Evolutionary conservation across 306 rosid species (phyloP).

Genomic region (Sicyos edulis): DNA sequence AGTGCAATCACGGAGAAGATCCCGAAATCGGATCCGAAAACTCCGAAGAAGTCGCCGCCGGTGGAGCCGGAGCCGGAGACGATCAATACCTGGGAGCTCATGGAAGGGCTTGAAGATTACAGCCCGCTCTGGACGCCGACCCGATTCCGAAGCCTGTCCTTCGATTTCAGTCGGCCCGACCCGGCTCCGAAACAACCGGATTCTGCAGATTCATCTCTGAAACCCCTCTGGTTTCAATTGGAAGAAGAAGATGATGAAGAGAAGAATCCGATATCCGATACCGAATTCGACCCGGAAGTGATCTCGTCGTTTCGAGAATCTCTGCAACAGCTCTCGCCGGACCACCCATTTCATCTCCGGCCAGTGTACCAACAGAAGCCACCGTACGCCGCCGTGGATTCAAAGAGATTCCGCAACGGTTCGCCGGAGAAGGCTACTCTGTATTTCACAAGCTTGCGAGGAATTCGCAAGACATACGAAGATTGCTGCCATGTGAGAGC

Average conservation of each 20-base stretch:
- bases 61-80: conserved; percentile 85
- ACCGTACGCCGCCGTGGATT: too few relatives aligned
- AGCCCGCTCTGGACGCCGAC: conserved; percentile 64
- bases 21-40: conserved; percentile 43
- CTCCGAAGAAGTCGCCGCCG: conserved; percentile 66
- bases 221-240: conserved; percentile 49
- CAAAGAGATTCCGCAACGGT: too few relatives aligned
- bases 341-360: conserved; percentile 24
- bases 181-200: conserved; percentile 27
- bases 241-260: neutral
- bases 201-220: conserved; percentile 21
- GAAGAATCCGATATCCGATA: conserved; percentile 15
- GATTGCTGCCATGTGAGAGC: conserved; percentile 71
- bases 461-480: conserved; percentile 80
- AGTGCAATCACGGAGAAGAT: conserved; percentile 54
- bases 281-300: conserved; percentile 43
- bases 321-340: conserved; percentile 30
- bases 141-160: conserved; percentile 59
- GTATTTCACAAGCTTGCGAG: conserved; percentile 75
- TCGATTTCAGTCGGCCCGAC: conserved; percentile 39
- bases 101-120: conserved; percentile 88
- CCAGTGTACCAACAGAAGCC: too few relatives aligned
- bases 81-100: conserved; percentile 78
- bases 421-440: conserved; percentile 39
- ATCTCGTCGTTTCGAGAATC: conserved; percentile 49